Base-by-base conservation (phyloP, 768 basidiomycete species). In the Phanerochaete carnosa region DNA sequence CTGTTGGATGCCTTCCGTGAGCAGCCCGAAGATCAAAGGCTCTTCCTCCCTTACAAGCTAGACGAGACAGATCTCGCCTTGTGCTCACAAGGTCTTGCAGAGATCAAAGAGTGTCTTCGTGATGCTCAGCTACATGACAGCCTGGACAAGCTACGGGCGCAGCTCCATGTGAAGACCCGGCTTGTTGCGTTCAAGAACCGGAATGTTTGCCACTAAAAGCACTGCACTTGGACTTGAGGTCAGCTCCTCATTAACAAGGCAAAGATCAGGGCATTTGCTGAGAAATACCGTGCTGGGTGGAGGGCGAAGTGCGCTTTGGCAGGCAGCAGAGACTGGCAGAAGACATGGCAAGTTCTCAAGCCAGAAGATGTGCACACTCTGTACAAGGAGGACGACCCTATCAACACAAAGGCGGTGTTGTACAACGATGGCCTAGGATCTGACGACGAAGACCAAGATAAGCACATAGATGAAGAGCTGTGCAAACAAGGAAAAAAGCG, bases 21-120 rank as follows among this genome's bases (percentile, higher is more conserved):
- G 8, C 65, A 35, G 1, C 35, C 68, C 2, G 69, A 72, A 29
- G 25, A 33, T 4, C 60, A 60, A 16, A 49, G 23, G 8, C 58
- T 72, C 1, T 58, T 63, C 25, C 62, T 72, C 4, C 70, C 72
- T 0, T 70, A 70, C 4, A 53, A 65, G 1, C 62, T 71, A 15
- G 3, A 49, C 4, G 25, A 28, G 46, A 2, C 25, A 3, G 28
- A 58, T 16, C 57, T 28, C 16, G 5, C 28, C 3, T 12, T 12
- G 12, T 71, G 70, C 45, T 6, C 58, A 9, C 7, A 16, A 2
- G 57, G 33, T 1, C 26, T 61, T 1, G 28, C 23, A 1, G 15
- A 45, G 2, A 49, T 67, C 4, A 66, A 69, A 32, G 33, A 49
- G 0, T 33, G 46, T 1, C 25, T 69, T 3, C 65, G 68, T 11